These are phyloP conservation scores for Metschnikowia cubensis DNA, from an alignment of 805 yeast species.

Conservation along the genomic window DNA sequence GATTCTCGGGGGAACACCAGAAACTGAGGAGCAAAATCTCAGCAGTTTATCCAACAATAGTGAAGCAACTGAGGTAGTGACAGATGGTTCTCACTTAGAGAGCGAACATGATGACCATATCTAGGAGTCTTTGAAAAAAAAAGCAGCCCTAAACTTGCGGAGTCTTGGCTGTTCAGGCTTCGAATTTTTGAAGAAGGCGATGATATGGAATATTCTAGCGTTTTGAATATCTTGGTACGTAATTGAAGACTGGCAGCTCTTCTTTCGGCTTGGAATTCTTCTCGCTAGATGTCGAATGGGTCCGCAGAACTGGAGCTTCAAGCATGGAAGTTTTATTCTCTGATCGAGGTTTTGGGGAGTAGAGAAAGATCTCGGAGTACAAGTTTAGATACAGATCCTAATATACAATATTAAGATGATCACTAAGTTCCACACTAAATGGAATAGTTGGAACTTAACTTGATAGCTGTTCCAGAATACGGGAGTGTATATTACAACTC, in stretches of 20 bases:
- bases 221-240: conserved; percentile 6
- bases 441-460: too few relatives aligned
- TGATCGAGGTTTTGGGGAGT: not conserved
- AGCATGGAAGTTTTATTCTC: not conserved
- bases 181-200: not conserved
- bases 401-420: too few relatives aligned
- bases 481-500: too few relatives aligned
- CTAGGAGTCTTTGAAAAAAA: not conserved
- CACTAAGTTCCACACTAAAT: too few relatives aligned
- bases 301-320: not conserved
- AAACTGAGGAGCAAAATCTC: not conserved
- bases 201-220: not conserved
- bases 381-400: too few relatives aligned
- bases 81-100: not conserved
- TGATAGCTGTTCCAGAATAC: too few relatives aligned
- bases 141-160: not conserved
- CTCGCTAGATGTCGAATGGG: not conserved
- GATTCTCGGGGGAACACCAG: too few relatives aligned
- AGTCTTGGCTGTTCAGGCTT: not conserved
- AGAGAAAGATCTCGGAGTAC: too few relatives aligned
- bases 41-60: not conserved
- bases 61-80: not conserved
- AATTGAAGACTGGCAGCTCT: not conserved
- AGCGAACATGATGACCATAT: not conserved
- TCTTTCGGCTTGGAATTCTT: not conserved